Conservation (phyloP, 169 alveolate genomes). For the Plasmodium gonderi region DNA sequence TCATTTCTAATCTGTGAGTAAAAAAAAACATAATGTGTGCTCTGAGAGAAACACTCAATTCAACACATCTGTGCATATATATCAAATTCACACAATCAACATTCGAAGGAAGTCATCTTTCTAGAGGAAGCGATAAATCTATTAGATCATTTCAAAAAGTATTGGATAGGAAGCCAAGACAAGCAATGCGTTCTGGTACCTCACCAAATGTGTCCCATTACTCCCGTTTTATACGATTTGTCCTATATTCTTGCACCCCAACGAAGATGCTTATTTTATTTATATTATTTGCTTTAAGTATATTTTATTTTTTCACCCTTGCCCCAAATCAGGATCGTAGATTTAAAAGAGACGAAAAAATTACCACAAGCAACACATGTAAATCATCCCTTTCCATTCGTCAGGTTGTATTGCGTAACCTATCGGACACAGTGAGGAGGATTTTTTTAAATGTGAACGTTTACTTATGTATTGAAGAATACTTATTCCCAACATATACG, state of each 20-base stretch:
- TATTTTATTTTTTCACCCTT: no score
- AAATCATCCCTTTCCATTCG: not conserved
- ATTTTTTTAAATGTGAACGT: slow-evolving; percentile 34
- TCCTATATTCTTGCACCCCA: no score
- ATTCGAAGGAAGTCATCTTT: slow-evolving; percentile 15
- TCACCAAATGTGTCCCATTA: not conserved
- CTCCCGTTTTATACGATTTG: not conserved
- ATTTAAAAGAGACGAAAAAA: no score
- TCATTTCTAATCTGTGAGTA: no score
- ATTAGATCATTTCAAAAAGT: not conserved
- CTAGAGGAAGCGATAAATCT: slow-evolving; percentile 22
- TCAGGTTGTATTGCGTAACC: not conserved
- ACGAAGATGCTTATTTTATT: no score
- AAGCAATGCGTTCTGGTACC: slow-evolving; percentile 2
- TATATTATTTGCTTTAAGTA: no score
- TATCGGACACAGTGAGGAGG: not conserved
- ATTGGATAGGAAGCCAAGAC: not conserved
- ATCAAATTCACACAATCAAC: not conserved
- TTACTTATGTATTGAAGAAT: slow-evolving; percentile 60
- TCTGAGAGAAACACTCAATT: not conserved
- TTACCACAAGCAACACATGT: no score
- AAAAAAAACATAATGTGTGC: no score
- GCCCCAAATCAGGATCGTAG: no score
- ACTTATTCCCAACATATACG: slow-evolving; percentile 25
- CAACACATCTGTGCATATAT: not conserved